Evolutionary conservation across 1,139 yeast genomes (phyloP), one percentile per base, ranked within the genome.

Genomic region (Wickerhamomyces sp.): DNA sequence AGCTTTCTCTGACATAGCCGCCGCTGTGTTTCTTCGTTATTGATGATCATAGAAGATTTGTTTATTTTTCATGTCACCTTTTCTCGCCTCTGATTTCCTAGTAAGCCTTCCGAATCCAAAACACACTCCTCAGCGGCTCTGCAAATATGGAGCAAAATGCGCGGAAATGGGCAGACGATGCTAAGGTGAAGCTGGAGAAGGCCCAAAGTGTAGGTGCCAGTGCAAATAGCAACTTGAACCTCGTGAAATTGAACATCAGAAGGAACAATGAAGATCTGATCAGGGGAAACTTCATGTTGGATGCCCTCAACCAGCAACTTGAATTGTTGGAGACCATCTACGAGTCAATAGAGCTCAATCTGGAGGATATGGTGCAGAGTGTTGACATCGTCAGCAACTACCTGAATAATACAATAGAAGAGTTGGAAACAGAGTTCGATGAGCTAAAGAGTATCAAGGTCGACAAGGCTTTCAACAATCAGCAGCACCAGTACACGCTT

Each of bases 161-260:
- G 14, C 41, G 49, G 16, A 37, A 35, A 16, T 62, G 64, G 58
- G 46, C 54, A 2, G 39, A 42, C 6, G 65, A 62, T 42, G 66
- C 70, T 1, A 55, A 59, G 13, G 46, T 46, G 27, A 54, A 55
- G 21, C 47, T 67, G 17, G 41, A 53, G 4, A 51, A 55, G 16
- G 67, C 71, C 0, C 62, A 63, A 34, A 38, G 44, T 7, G 40
- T 61, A 2, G 66, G 72, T 29, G 58, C 54, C 28, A 55, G 52
- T 23, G 64, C 68, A 8, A 58, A 61, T 36, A 29, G 38, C 25
- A 42, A 45, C 28, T 51, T 66, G 16, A 43, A 40, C 7, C 23
- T 28, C 33, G 52, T 47, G 27, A 38, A 30, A 33, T 49, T 30
- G 33, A 49, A 38, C 29, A 44, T 40, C 25, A 45, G 25, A 24